Evolutionary conservation across 495 filamentous ascomycete species (phyloP), one percentile per base, ranked within the genome.

Genomic region (Apiosordaria backusii): DNA sequence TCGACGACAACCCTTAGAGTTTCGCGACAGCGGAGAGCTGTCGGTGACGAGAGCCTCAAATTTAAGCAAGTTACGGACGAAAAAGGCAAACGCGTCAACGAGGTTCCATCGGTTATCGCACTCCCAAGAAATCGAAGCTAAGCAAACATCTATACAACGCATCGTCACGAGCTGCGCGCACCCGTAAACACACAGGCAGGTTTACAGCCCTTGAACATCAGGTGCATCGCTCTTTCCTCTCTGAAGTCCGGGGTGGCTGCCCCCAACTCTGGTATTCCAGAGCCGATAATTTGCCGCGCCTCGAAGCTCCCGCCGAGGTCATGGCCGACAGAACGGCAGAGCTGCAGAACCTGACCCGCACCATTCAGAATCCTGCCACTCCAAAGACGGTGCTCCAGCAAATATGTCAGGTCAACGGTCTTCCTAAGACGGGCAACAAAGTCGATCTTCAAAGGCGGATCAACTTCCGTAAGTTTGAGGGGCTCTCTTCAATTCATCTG

Each of bases 401-500:
- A 18, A 89, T 97, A 68, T 86, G 93, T 70, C 85, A 84, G 52
- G 78, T 79, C 63, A 89, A 94, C 74, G 83, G 86, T 26, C 82
- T 94, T 19, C 80, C 83, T 40, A 87, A 91, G 50, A 90, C 86
- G 26, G 95, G 95, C 9, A 86, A 92, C 66, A 99, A 99, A 79
- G 82, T 86, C 26, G 82, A 88, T 21, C 78, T 98, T 53, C 92
- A 96, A 75, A 76, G 77, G 25, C 88, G 93, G 66, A 88, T 97
- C 58, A 86, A 88, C 66, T 74, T 84, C 26, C 85, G 95, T 97
- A 45, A 68, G 71, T 70, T 55, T 55, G 7, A 7, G 6, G 9
- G 18, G n/a, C 16, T 35, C 55, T 35, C 21, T 29, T 23, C 26
- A 55, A 53, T 65, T 26, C 21, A 24, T 57, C 16, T 29, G 18